Percentiles rank a stretch among this genome's conserved stretches.
Evolutionary conservation across 306 rosid species (phyloP).

Genomic region (Astragalus membranaceus): DNA sequence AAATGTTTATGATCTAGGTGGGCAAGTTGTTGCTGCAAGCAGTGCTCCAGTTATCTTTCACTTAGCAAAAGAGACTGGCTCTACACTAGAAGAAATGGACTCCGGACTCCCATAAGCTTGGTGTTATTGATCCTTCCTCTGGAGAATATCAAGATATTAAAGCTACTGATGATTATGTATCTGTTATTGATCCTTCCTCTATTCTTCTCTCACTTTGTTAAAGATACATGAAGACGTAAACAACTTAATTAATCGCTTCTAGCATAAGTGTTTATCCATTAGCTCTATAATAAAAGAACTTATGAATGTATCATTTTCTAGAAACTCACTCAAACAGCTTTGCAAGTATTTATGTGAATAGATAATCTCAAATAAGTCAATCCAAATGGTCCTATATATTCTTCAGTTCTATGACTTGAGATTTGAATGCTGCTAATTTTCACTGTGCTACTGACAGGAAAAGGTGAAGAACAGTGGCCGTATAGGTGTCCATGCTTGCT

Average conservation of each 20-base stretch:
- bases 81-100: constrained; percentile 67
- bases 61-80: constrained; percentile 69
- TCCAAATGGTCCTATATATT: too few species aligned
- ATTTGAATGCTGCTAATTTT: not conserved
- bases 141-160: constrained; percentile 65
- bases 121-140: constrained; percentile 55
- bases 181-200: constrained; percentile 64
- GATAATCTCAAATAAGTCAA: too few species aligned
- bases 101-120: constrained; percentile 93
- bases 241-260: too few species aligned
- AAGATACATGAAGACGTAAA: too few species aligned
- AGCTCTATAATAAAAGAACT: too few species aligned
- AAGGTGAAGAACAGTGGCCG: constrained; percentile 51
- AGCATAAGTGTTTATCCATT: too few species aligned
- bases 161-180: constrained; percentile 82
- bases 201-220: not conserved
- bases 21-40: too few species aligned
- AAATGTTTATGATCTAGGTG: too few species aligned
- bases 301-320: too few species aligned
- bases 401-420: constrained; percentile 2
- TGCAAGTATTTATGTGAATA: too few species aligned
- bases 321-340: too few species aligned
- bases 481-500: constrained; percentile 72
- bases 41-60: too few species aligned
- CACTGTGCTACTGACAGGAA: constrained; percentile 43